Evolutionary conservation across 495 filamentous ascomycete species (phyloP).

Genomic region (Letharia lupina): DNA sequence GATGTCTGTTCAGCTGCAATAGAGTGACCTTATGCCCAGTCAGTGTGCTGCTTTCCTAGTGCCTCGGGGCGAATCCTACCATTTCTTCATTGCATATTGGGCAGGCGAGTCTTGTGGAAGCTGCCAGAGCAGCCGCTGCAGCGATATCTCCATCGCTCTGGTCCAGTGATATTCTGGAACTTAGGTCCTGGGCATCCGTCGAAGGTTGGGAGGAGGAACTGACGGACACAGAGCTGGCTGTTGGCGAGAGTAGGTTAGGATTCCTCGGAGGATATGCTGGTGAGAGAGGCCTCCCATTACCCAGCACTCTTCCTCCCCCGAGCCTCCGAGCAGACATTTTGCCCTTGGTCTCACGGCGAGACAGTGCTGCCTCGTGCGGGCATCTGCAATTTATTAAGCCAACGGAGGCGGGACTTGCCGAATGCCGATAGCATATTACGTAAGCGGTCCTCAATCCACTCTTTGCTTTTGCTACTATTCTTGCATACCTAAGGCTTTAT

Average conservation of each 20-base stretch:
- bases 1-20: constrained; percentile 86
- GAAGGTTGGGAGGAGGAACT: constrained; percentile 54
- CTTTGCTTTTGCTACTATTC: background rate
- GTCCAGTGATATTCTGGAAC: constrained; percentile 48
- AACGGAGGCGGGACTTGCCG: constrained; percentile 5
- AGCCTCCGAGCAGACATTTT: constrained; percentile 74
- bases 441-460: background rate
- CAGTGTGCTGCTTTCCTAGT: constrained; percentile 13
- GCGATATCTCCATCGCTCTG: constrained; percentile 42
- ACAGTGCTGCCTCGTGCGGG: background rate
- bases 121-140: constrained; percentile 43
- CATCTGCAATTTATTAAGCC: too few relatives aligned
- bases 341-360: constrained; percentile 5
- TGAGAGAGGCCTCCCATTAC: constrained; percentile 67
- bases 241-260: constrained; percentile 50
- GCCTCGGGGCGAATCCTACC: constrained; percentile 40
- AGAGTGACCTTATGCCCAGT: constrained; percentile 61
- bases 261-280: constrained; percentile 52
- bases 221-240: constrained; percentile 50
- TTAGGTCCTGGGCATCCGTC: constrained; percentile 49
- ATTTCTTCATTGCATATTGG: constrained; percentile 97
- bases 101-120: constrained; percentile 65
- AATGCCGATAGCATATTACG: background rate
- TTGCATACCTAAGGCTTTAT: background rate
- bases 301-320: constrained; percentile 81